Base-by-base conservation (phyloP, 2,329 filamentous ascomycete species). In the Chrysosporium queenslandicum region DNA sequence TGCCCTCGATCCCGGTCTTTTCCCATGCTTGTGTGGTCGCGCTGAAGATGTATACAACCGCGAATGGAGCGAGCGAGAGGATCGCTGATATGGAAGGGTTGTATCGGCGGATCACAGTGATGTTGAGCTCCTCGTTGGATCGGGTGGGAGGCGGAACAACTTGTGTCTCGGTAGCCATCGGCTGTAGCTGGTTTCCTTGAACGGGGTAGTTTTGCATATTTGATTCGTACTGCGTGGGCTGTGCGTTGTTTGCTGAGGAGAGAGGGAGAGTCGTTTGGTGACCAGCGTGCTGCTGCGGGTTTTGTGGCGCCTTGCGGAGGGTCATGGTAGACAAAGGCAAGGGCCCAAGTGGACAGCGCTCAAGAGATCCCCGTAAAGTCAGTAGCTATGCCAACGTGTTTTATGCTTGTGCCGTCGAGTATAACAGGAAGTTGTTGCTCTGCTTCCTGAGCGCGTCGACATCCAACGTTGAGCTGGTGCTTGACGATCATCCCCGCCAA, bases 41-140 rank as follows among this genome's bases (percentile, higher is more conserved):
- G 56, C 77, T 80, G 71, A 94, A 92, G 45, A 78, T 79, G 74
- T 96, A 97, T 59, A 96, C 78, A 32, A 92, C 87, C 23, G 86
- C 86, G 62, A 91, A 94, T 29, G 86, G 84, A 4, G 88, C 88
- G 59, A 92, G 85, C 57, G 85, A 84, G 58, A 88, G 75, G 64
- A 96, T 88, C 49, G 77, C 73, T 54, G 75, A 74, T 58, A 96
- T 81, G 53, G 80, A 77, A 29, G 88, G 86, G 54, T 87, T 80
- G 71, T 95, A 87, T 59, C 88, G 86, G 54, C 79, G 82, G 32
- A 97, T 77, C 36, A 96, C 91, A 46, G 81, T 77, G 58, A 94
- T 77, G 73, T 97, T 97, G 63, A 97, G 82, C 59, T 94, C 85
- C 52, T 85, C 86, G 68, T 90, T 92, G 57, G 84, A 83, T 58